Base-by-base conservation (phyloP, 306 rosid genomes). In the Hylodesmum podocarpum region DNA sequence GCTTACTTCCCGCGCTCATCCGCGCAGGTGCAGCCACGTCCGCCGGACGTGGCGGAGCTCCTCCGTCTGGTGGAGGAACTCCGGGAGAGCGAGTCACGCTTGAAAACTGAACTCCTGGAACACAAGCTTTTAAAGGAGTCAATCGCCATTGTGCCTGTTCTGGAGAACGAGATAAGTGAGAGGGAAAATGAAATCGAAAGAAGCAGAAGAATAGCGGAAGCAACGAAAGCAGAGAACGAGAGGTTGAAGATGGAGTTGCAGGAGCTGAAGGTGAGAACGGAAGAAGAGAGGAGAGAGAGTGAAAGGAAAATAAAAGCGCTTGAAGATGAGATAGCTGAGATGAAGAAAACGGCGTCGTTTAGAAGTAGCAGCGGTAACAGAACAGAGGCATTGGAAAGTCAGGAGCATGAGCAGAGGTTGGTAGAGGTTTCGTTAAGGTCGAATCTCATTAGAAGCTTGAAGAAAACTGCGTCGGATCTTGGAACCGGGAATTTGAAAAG, bases 1-100 rank as follows among this genome's bases (percentile, higher is more conserved):
- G 90, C 75, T 1, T 93, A 92, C 83, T 96, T 96, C 70, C 99
- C 99, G 0, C 98, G 99, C 74, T 83, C 98, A 44, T 91, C 97
- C 5, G 90, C 98, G 12, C 99, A 96, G 91, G 99, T 96, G 1
- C 99, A 96, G 86, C 99, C 99, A 2, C 81, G 81, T 4, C 98
- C 98, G 0, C 99, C 97, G 0, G 99, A 96, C 88, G 94, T 90
- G 19, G 47, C 93, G 25, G 99, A 92, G 85, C 96, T 96, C 6
- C 86, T 92, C 70, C 95, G 94, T 1, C 46, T 88, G 0, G 97
- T 96, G 0, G 99, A 96, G 68, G 96, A 88, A 76, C 92, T 96
- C 61, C 97, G 99, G 0, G 99, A 96, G 78, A 88, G 99, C 6
- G 99, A 96, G 88, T 90, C 98, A 15, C 91, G 84, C 27, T 40